Evolutionary conservation across 129 eudicot species (phyloP).

Genomic region (Erigeron canadensis): DNA sequence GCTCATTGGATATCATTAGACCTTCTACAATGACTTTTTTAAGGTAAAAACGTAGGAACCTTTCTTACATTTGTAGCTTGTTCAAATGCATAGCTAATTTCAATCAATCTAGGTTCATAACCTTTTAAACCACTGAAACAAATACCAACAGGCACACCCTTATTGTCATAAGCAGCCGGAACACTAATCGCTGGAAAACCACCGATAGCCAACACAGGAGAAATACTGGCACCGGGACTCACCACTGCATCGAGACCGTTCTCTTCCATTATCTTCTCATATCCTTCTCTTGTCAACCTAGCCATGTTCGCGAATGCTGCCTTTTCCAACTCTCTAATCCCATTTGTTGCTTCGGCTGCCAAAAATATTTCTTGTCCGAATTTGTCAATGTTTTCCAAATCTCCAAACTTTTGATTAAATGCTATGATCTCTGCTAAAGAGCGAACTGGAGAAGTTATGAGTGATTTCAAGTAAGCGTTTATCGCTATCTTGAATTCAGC

Average conservation of each 20-base stretch:
- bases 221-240: constrained; percentile 37
- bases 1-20: neutral
- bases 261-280: constrained; percentile 51
- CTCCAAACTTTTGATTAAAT: constrained; percentile 49
- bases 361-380: constrained; percentile 61
- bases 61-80: constrained; percentile 37
- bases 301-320: constrained; percentile 41
- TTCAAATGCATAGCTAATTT: constrained; percentile 66
- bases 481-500: constrained; percentile 62
- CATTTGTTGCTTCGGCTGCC: constrained; percentile 57
- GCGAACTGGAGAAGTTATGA: constrained; percentile 51
- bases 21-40: neutral
- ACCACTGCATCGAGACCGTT: constrained; percentile 63
- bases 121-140: constrained; percentile 61
- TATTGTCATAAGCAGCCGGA: constrained; percentile 58
- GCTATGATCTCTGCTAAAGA: constrained; percentile 64
- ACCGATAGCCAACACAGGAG: constrained; percentile 59
- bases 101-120: constrained; percentile 58
- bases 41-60: neutral
- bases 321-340: constrained; percentile 43
- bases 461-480: constrained; percentile 51
- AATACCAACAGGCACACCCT: constrained; percentile 67
- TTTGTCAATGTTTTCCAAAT: constrained; percentile 47
- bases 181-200: constrained; percentile 84
- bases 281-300: constrained; percentile 42